A percentile compares a stretch with the other conserved stretches of the same genome.
Evolutionary conservation across 352 stramenopile species (phyloP).

Genomic region (Pseudoperonospora humuli): DNA sequence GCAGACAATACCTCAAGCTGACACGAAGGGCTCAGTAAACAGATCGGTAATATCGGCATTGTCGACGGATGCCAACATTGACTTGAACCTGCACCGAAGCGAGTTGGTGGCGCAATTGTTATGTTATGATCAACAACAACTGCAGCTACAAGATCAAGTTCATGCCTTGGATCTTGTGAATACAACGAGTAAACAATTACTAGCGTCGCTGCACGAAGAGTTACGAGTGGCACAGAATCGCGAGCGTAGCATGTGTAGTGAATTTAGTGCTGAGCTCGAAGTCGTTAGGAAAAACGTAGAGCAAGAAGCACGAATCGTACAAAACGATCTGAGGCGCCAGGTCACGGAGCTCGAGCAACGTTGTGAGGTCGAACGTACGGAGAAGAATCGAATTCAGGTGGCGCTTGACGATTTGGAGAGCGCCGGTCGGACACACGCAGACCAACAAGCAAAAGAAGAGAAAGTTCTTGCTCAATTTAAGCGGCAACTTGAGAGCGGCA

Average conservation of each 20-base stretch:
- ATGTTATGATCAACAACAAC: constrained; percentile 32
- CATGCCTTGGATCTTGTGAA: no score
- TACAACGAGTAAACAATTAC: no score
- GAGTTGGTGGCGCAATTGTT: constrained; percentile 38
- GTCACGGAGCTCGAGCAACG: constrained; percentile 18
- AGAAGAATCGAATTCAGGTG: constrained; percentile 24
- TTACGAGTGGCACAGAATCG: no score
- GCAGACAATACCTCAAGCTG: neutral
- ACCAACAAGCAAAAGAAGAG: constrained; percentile 29
- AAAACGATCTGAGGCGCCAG: constrained; percentile 17
- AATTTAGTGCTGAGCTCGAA: constrained; percentile 20
- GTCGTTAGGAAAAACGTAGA: constrained; percentile 12
- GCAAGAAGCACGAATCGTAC: constrained; percentile 7
- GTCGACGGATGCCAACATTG: constrained; percentile 5
- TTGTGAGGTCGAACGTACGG: constrained; percentile 14
- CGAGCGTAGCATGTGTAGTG: no score
- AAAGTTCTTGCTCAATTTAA: constrained; percentile 50
- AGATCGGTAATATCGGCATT: constrained; percentile 1
- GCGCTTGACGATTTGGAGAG: constrained; percentile 32
- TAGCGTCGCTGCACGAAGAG: no score
- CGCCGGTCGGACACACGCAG: constrained; percentile 15
- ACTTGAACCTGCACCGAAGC: constrained; percentile 15
- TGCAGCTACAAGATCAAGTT: no score
- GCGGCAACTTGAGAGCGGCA: constrained; percentile 36
- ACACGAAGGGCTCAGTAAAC: neutral